Base-by-base conservation (phyloP, 2,329 filamentous ascomycete species). In the Chalaropsis thielavioides region DNA sequence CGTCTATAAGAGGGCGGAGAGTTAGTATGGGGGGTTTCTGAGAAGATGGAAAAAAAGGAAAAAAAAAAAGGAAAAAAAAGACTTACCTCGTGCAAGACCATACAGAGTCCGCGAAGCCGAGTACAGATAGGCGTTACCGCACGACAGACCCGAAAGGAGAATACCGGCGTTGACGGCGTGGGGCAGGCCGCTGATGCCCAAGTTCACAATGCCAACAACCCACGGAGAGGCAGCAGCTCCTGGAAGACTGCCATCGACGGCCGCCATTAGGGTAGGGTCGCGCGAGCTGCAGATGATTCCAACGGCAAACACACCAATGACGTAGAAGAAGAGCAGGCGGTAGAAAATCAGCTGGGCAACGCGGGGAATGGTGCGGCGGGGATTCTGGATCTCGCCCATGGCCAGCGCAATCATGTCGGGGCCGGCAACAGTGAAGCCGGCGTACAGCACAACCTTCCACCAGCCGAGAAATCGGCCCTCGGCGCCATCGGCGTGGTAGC, bases 341-440 rank as follows among this genome's bases (percentile, higher is more conserved):
- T 86, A 89, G 74, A 90, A 89, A 41, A 89, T 85, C 58, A 84
- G 83, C 68, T 88, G 89, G 75, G 82, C 89, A 0, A 87, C 87
- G 66, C 80, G 81, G 0, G 87, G 87, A 73, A 91, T 83, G 38
- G 83, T 81, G 27, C 75, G 73, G 51, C 86, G 80, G 1, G 86
- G 85, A 71, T 87, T 86, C 70, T 85, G 80, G 19, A 85, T 81
- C 73, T 89, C 86, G 56, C 77, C 78, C 1, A 76, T 74, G 1
- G 77, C 75, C 61, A 83, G 79, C 35, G 78, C 76, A 68, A 88
- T 83, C 73, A 87, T 87, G 70, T 88, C 85, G 0, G 84, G 84
- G 5, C 85, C 85, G 13, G 83, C 81, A 68, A 88, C 82, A 43
- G 83, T 86, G 75, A 89, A 89, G 62, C 80, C 81, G 4, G 86